Evolutionary conservation across 73 alveolate species (phyloP).

Genomic region (Paramecium biaurelia): DNA sequence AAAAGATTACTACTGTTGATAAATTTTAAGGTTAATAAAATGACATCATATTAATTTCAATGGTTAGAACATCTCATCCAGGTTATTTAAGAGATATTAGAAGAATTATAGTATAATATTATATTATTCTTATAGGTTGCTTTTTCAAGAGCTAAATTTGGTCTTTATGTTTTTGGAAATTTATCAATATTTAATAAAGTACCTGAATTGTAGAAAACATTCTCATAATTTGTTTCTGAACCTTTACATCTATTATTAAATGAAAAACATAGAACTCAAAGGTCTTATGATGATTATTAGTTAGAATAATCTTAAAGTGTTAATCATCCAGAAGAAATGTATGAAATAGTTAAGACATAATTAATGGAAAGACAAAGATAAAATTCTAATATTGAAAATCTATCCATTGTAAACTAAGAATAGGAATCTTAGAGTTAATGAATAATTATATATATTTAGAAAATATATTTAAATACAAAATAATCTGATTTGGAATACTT

Average conservation of each 20-base stretch:
- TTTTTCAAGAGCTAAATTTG: conserved; percentile 77
- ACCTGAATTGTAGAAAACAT: conserved; percentile 68
- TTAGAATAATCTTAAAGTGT: background rate
- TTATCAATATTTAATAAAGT: conserved; percentile 70
- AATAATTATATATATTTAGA: background rate
- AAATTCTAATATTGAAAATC: background rate
- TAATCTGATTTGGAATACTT: too few species aligned
- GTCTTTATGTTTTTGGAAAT: conserved; percentile 73
- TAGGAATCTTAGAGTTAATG: background rate
- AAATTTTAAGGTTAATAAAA: conserved; percentile 81
- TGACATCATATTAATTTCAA: conserved; percentile 69
- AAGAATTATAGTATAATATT: conserved; percentile 66
- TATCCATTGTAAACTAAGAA: background rate
- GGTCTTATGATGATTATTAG: background rate
- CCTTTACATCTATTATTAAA: background rate
- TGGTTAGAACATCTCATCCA: conserved; percentile 71
- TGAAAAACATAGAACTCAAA: background rate
- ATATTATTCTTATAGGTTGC: conserved; percentile 48
- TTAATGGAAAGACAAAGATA: background rate
- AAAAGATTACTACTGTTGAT: conserved; percentile 74
- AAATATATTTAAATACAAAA: too few species aligned
- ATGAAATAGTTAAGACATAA: background rate
- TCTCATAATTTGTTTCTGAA: conserved; percentile 34
- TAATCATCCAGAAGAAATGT: background rate
- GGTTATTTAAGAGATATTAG: conserved; percentile 82